phyloP scores from a whole-genome alignment of 441 rosid genomes.

The Croton setiger region DNA sequence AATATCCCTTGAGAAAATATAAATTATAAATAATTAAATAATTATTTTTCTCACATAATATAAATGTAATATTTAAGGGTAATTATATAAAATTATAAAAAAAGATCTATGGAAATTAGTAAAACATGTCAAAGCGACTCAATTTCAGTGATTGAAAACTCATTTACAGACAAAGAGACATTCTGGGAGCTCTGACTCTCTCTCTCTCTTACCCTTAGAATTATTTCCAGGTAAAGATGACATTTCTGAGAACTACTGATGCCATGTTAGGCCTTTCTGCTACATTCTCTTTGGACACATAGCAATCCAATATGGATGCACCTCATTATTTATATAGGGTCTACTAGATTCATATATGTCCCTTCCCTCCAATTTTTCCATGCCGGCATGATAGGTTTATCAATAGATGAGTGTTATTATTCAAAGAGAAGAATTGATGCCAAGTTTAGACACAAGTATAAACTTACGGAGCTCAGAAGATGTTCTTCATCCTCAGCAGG shows the following conservation, averaged over 20 bases:
- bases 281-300: conserved; percentile 22
- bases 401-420: too few species aligned
- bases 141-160: not conserved
- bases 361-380: conserved; percentile 32
- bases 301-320: conserved; percentile 26
- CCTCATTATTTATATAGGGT: conserved; percentile 37
- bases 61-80: too few species aligned
- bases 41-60: too few species aligned
- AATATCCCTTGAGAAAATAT: too few species aligned
- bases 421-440: too few species aligned
- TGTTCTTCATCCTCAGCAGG: conserved; percentile 3
- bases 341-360: conserved; percentile 25
- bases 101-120: too few species aligned
- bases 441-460: too few species aligned
- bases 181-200: too few species aligned
- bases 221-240: not conserved
- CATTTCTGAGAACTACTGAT: conserved; percentile 6
- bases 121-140: too few species aligned
- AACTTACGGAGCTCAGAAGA: conserved; percentile 26
- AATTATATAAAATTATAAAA: too few species aligned
- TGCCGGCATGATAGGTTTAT: not conserved
- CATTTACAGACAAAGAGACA: not conserved
- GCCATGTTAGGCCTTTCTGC: conserved; percentile 25
- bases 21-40: too few species aligned
- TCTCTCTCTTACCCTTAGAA: not conserved